phyloP scores from a whole-genome alignment of 1,139 yeast genomes.

The Sugiyamaella paludigena region DNA sequence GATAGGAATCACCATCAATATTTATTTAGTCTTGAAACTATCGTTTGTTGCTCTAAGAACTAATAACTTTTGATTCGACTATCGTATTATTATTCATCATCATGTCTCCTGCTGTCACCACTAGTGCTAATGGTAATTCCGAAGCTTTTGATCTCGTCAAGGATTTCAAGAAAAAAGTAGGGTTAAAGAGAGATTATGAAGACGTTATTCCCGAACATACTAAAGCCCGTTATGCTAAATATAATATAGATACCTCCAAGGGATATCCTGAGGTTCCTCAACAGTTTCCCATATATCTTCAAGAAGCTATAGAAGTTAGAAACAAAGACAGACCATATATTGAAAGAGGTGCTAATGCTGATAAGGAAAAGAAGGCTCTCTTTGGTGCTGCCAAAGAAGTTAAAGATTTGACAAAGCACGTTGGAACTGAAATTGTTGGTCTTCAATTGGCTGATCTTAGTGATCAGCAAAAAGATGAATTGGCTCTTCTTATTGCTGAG shows the following conservation, averaged over 20 bases:
- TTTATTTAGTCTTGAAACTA: too few species aligned
- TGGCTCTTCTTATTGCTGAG: conserved; percentile 61
- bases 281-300: conserved; percentile 49
- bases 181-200: conserved; percentile 16
- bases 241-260: conserved; percentile 43
- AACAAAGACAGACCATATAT: conserved; percentile 41
- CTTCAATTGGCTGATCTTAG: conserved; percentile 55
- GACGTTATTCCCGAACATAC: conserved; percentile 42
- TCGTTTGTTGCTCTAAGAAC: too few species aligned
- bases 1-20: too few species aligned
- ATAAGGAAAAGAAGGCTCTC: conserved; percentile 50
- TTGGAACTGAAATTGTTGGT: conserved; percentile 62
- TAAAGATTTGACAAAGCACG: conserved; percentile 53
- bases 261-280: conserved; percentile 48
- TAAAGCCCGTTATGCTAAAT: conserved; percentile 38
- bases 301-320: conserved; percentile 50
- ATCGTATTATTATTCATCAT: background rate
- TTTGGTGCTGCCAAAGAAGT: conserved; percentile 45
- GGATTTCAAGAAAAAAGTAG: conserved; percentile 6
- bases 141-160: background rate
- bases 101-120: conserved; percentile 9
- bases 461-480: conserved; percentile 57
- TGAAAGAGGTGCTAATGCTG: conserved; percentile 52
- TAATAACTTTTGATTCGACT: background rate
- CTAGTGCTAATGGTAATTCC: background rate